Conservation (phyloP, 495 filamentous ascomycete species). For the Hypoxylon fuscum region DNA sequence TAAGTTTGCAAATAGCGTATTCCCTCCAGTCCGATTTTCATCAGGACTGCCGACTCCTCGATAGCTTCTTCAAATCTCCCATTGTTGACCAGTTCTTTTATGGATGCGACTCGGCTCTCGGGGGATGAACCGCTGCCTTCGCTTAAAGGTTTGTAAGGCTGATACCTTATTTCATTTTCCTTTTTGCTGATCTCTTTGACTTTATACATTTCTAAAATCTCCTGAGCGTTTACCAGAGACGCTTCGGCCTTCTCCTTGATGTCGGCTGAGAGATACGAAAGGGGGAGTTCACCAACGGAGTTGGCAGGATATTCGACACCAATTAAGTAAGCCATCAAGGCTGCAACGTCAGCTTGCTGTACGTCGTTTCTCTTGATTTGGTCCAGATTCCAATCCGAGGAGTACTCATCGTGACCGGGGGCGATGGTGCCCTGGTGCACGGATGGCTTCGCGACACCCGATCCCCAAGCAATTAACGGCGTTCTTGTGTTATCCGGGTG, state of each 20-base stretch:
- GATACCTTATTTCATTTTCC: conserved; percentile 76
- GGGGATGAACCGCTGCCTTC: conserved; percentile 67
- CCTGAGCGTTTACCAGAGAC: conserved; percentile 82
- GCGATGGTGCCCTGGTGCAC: conserved; percentile 61
- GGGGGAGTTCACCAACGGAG: conserved; percentile 91
- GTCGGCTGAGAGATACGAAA: conserved; percentile 78
- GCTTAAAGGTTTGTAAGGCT: conserved; percentile 70
- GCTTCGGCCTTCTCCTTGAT: conserved; percentile 83
- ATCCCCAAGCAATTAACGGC: conserved; percentile 92
- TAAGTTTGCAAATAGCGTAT: conserved; percentile 92
- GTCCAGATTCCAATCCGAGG: conserved; percentile 85
- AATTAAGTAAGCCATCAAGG: conserved; percentile 95
- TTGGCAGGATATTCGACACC: conserved; percentile 94
- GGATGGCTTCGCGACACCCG: conserved; percentile 83
- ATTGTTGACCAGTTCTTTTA: conserved; percentile 71
- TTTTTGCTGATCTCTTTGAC: conserved; percentile 93
- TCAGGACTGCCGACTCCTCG: conserved; percentile 73
- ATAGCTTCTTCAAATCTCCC: conserved; percentile 79
- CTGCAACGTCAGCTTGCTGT: conserved; percentile 92
- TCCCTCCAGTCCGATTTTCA: conserved; percentile 80
- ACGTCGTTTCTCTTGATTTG: conserved; percentile 88
- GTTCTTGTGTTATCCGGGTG: conserved; percentile 98
- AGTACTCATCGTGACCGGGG: conserved; percentile 92
- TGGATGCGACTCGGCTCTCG: conserved; percentile 71
- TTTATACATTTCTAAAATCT: conserved; percentile 95